Evolutionary conservation across 345 rosid genomes (phyloP).

Genomic region (Acer saccharum): DNA sequence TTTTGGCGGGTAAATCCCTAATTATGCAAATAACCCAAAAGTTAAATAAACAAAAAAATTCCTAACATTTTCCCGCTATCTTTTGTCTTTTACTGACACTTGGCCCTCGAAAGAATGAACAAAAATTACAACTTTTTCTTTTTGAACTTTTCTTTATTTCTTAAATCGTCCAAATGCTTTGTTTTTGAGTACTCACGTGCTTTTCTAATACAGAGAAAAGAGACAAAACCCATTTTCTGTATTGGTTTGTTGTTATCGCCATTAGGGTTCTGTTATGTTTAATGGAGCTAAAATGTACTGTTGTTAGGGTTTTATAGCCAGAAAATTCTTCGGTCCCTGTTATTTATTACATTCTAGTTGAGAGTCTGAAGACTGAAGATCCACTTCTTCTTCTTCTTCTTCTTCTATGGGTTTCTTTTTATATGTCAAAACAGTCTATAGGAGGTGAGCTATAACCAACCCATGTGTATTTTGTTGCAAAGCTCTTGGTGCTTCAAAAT

Average conservation of each 20-base stretch:
- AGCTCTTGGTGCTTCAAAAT: constrained; percentile 34
- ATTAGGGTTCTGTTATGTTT: constrained; percentile 33
- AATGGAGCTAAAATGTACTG: constrained; percentile 23
- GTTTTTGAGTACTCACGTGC: constrained; percentile 33
- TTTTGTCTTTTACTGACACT: constrained; percentile 26
- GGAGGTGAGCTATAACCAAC: constrained; percentile 10
- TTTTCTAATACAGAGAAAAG: constrained; percentile 12
- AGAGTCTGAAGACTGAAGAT: constrained; percentile 5
- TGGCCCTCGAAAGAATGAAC: constrained; percentile 32
- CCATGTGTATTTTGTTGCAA: constrained; percentile 13
- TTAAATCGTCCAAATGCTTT: constrained; percentile 19
- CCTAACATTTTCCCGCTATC: constrained; percentile 40
- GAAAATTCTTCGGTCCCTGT: constrained; percentile 36
- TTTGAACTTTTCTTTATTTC: background rate
- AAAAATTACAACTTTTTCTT: background rate
- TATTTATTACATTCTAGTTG: constrained; percentile 24
- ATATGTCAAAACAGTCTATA: background rate
- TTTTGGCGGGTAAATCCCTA: constrained; percentile 64
- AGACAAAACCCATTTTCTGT: constrained; percentile 25
- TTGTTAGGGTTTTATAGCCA: constrained; percentile 19
- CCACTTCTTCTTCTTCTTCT: constrained; percentile 21
- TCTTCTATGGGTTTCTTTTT: background rate
- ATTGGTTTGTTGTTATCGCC: constrained; percentile 37
- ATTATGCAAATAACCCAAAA: constrained; percentile 9
- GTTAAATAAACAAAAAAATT: background rate